These are phyloP conservation scores for Penicillium sp. DNA, from an alignment of 2,329 filamentous ascomycete species.

Conservation along the genomic window DNA sequence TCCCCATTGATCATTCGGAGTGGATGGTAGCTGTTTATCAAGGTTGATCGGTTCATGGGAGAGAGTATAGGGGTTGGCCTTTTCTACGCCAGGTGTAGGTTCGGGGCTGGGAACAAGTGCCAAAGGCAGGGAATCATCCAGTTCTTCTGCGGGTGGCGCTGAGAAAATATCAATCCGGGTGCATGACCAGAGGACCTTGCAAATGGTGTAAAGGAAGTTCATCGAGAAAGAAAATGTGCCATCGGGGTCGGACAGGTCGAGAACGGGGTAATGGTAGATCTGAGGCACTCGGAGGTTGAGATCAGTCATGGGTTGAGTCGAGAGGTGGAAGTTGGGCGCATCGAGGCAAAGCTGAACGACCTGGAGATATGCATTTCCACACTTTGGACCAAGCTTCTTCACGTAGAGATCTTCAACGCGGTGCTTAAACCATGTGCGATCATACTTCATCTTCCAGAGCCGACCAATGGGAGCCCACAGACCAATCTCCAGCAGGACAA, in stretches of 20 bases:
- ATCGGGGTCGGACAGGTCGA: constrained; percentile 47
- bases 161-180: constrained; percentile 48
- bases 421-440: constrained; percentile 63
- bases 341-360: constrained; percentile 64
- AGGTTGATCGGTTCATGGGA: constrained; percentile 21
- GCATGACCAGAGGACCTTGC: constrained; percentile 48
- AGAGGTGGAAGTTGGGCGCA: constrained; percentile 56
- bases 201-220: constrained; percentile 50
- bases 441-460: constrained; percentile 68
- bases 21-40: constrained; percentile 25
- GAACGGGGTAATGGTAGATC: constrained; percentile 47
- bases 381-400: constrained; percentile 64
- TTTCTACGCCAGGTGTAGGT: constrained; percentile 28
- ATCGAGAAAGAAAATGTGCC: constrained; percentile 49
- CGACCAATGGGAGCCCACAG: constrained; percentile 65
- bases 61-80: constrained; percentile 22
- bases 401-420: constrained; percentile 66
- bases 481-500: constrained; percentile 66
- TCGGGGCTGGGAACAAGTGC: constrained; percentile 44
- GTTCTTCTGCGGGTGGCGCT: constrained; percentile 44
- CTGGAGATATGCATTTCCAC: constrained; percentile 65
- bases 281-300: constrained; percentile 46
- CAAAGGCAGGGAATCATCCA: constrained; percentile 48
- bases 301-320: constrained; percentile 48
- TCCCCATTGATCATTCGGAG: constrained; percentile 19